Evolutionary conservation across 1,284 basidiomycete genomes (phyloP).

Genomic region (Ustilago hordei): DNA sequence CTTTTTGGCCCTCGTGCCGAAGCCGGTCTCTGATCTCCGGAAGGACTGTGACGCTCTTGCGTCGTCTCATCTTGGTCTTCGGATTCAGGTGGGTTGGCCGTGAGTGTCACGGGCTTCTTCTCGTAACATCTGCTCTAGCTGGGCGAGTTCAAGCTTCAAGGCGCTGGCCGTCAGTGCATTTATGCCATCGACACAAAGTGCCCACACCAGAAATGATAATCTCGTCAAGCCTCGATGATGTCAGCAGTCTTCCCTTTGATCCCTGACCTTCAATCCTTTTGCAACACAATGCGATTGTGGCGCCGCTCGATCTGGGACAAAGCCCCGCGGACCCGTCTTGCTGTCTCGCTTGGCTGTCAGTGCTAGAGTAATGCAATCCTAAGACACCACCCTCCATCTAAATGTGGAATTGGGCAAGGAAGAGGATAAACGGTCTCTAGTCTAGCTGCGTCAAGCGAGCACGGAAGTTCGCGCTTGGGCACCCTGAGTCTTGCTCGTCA

Average conservation of each 20-base stretch:
- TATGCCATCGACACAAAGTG: conserved; percentile 37
- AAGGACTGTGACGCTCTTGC: conserved; percentile 25
- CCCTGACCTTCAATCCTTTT: conserved; percentile 6
- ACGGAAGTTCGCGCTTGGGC: conserved; percentile 31
- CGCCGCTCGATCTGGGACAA: conserved; percentile 13
- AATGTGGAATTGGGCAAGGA: conserved; percentile 48
- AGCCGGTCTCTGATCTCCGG: conserved; percentile 42
- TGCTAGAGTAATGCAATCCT: conserved; percentile 35
- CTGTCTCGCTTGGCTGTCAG: conserved; percentile 7
- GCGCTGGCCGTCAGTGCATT: conserved; percentile 39
- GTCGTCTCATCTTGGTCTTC: conserved; percentile 7
- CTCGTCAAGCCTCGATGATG: conserved; percentile 38
- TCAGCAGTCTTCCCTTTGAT: conserved; percentile 11
- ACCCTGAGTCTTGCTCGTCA: conserved; percentile 19
- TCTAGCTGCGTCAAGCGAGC: conserved; percentile 15
- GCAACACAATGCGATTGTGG: conserved; percentile 6
- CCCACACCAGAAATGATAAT: conserved; percentile 58
- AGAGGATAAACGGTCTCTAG: conserved; percentile 49
- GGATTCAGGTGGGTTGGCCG: conserved; percentile 5
- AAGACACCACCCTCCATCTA: conserved; percentile 53
- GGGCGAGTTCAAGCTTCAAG: conserved; percentile 56
- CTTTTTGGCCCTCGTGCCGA: conserved; percentile 39
- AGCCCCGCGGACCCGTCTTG: conserved; percentile 30
- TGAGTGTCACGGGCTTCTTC: conserved; percentile 25
- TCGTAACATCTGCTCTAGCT: conserved; percentile 53